Conservation (phyloP, 129 eudicot species). For the Flaveria ramosissima region DNA sequence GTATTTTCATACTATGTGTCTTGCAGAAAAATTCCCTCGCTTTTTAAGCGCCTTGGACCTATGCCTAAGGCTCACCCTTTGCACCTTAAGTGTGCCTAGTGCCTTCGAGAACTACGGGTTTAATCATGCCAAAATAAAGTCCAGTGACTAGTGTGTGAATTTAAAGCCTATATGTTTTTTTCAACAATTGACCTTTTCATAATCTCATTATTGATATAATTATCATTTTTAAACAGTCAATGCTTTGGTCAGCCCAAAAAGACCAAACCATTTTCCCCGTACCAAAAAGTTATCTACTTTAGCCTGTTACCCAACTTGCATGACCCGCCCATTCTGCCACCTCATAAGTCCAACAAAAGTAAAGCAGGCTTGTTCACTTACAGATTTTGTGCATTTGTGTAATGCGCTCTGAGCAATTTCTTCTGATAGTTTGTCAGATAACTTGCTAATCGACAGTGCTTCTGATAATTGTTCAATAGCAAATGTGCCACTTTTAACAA, state of each 20-base stretch:
- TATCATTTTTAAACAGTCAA: not conserved
- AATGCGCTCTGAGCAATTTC: constrained; percentile 63
- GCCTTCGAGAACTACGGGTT: not conserved
- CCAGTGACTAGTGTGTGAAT: not conserved
- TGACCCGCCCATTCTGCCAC: not conserved
- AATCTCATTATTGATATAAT: not conserved
- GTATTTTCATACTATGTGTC: no score
- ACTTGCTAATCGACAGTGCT: constrained; percentile 67
- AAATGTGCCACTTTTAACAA: constrained; percentile 71
- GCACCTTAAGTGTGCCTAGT: no score
- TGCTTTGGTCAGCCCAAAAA: not conserved
- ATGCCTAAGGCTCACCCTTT: no score
- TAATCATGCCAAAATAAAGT: not conserved
- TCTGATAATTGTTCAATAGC: constrained; percentile 91
- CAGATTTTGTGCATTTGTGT: constrained; percentile 57
- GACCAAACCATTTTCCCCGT: not conserved
- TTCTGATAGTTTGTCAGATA: constrained; percentile 59
- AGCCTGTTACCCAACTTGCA: not conserved
- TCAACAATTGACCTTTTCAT: not conserved
- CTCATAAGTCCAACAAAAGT: constrained; percentile 7
- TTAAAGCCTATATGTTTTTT: not conserved
- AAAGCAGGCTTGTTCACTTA: constrained; percentile 23
- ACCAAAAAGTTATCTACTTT: not conserved
- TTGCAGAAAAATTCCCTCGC: no score
- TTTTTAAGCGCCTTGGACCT: no score